Base-by-base conservation (phyloP, 352 stramenopile genomes). In the Phytophthora sp. region DNA sequence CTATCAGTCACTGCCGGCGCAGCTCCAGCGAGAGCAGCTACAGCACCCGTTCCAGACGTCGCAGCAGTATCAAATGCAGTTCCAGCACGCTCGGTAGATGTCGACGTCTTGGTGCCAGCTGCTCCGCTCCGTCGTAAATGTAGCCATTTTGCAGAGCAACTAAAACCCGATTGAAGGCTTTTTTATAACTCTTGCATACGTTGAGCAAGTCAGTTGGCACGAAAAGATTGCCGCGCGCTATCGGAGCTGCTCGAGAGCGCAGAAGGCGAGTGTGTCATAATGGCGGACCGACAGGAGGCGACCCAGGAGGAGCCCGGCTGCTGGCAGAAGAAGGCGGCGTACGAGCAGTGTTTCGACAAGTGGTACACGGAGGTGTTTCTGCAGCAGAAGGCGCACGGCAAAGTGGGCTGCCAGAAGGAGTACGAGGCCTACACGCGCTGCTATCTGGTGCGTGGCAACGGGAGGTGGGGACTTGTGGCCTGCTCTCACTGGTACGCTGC, bases 281-380 rank as follows among this genome's bases (percentile, higher is more conserved):
- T 77, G 57, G 56, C 52, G 17, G 45, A 72, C 35, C 49, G 6
- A 11, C 6, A 32, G 28, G 6, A 57, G 34, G 26, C 54, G 53
- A 48, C 27, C 2, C 43, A 66, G 24, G 67, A 89, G 21, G 80
- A 88, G 35, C 66, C 53, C 18, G 74, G 78, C 3, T 92, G 82
- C 77, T 89, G 82, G 80, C 74, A 88, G 60, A 76, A 85, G 69
- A 91, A 91, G 49, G 76, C 76, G 2, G 75, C 66, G 72, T 92
- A 76, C 59, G 87, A 95, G 60, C 81, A 93, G 55, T 95, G 87
- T 76, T 95, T 95, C 71, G 87, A 95, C 58, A 74, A 82, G 67
- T 95, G 87, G 87, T 95, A 94, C 70, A 91, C 84, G 43, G 73
- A 94, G 31, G 75, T 94, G 24, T 95, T 95, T 56, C 67, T 95